Evolutionary conservation across 2,329 filamentous ascomycete species (phyloP).

Genomic region (Sarocladium kiliense): DNA sequence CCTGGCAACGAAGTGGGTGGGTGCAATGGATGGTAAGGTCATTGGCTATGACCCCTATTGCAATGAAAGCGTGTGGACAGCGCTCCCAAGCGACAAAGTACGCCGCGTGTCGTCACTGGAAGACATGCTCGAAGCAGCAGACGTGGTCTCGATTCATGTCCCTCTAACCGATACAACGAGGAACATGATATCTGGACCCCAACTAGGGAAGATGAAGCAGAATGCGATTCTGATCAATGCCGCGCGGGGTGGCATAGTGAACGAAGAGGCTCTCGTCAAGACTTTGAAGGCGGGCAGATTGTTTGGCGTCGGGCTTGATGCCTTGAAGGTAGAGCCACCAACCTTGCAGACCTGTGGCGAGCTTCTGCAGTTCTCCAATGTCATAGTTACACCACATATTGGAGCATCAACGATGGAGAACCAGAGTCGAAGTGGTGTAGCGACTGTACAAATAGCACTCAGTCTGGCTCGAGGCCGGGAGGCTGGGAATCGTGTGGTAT

Average conservation of each 20-base stretch:
- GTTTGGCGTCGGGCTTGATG: constrained; percentile 31
- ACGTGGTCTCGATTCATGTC: constrained; percentile 28
- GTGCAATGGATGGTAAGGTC: constrained; percentile 22
- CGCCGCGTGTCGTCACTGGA: constrained; percentile 18
- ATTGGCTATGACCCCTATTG: constrained; percentile 26
- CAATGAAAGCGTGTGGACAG: constrained; percentile 21
- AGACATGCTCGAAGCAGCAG: constrained; percentile 22
- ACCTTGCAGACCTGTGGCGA: constrained; percentile 22
- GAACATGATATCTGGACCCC: constrained; percentile 21
- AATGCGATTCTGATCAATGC: constrained; percentile 22
- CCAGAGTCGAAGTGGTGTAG: constrained; percentile 17
- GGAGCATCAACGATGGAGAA: constrained; percentile 32
- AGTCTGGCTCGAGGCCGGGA: not conserved
- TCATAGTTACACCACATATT: constrained; percentile 35
- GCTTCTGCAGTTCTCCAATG: constrained; percentile 23
- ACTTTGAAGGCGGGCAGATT: constrained; percentile 23
- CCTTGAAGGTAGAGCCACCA: constrained; percentile 22
- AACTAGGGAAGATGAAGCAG: constrained; percentile 16
- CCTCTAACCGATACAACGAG: constrained; percentile 23
- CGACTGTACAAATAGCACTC: constrained; percentile 12
- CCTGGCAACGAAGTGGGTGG: constrained; percentile 25
- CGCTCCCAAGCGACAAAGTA: constrained; percentile 15
- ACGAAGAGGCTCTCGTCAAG: constrained; percentile 28
- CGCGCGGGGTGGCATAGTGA: constrained; percentile 28
- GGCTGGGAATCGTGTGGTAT: not conserved